phyloP scores from a whole-genome alignment of 139 green algal species.

The Nannochloris sp. region DNA sequence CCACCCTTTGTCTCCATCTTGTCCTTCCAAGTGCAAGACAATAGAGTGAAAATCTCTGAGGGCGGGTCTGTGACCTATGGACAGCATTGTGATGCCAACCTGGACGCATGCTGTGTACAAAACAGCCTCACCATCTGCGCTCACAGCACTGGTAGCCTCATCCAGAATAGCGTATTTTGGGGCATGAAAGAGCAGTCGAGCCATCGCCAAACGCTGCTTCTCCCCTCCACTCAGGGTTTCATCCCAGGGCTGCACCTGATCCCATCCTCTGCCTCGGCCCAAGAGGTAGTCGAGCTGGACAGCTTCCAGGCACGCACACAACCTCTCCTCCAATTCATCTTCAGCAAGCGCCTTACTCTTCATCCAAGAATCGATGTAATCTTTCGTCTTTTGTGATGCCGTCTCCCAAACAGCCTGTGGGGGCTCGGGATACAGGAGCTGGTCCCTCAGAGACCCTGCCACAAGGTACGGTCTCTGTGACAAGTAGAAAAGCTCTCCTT shows the following conservation, averaged over 20 bases:
- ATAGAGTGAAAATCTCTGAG: constrained; percentile 44
- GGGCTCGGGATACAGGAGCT: constrained; percentile 77
- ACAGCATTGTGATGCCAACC: constrained; percentile 79
- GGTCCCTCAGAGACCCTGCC: constrained; percentile 68
- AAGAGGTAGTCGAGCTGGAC: constrained; percentile 86
- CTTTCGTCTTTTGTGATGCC: constrained; percentile 13
- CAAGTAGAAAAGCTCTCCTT: constrained; percentile 75
- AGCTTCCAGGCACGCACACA: constrained; percentile 53
- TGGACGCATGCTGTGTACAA: constrained; percentile 52
- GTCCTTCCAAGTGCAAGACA: constrained; percentile 25
- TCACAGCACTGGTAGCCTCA: constrained; percentile 82
- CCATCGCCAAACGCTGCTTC: constrained; percentile 88
- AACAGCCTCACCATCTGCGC: constrained; percentile 51
- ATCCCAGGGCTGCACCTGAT: constrained; percentile 57
- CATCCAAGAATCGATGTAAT: constrained; percentile 17
- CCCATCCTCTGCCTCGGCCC: constrained; percentile 35
- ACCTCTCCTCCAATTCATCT: constrained; percentile 37
- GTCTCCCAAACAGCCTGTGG: constrained; percentile 45
- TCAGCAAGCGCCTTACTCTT: background rate
- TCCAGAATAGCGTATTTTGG: constrained; percentile 80
- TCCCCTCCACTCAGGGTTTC: constrained; percentile 80
- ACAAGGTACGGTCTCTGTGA: constrained; percentile 73
- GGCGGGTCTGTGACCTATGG: constrained; percentile 75
- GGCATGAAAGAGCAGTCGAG: constrained; percentile 77
- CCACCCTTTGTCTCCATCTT: constrained; percentile 9